Base-by-base conservation (phyloP, 148 eudicot species). In the Rhododendron simsii region DNA sequence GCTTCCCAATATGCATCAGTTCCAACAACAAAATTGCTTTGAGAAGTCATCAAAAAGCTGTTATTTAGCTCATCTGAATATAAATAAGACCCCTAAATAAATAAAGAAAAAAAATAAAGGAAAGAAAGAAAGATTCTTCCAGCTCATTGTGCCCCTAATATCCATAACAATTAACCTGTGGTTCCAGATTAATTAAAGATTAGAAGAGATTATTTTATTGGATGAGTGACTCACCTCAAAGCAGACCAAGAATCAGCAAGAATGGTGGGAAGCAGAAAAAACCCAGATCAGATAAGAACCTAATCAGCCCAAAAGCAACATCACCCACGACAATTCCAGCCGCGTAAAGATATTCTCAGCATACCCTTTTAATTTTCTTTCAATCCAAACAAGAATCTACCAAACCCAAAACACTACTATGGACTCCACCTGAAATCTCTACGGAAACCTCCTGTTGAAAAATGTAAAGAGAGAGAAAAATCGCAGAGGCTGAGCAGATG, bases 141-240 rank as follows among this genome's bases (percentile, higher is more conserved):
- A 87, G 88, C 88, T 86, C 86, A 89, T 15, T 74, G 84, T 51
- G 79, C 57, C 77, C 80, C 81, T 69, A 30, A 87, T 37, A 75
- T 84, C 71, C 81, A 57, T 71, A 63, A 83, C 73, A 83, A 87
- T 59, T 28, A 83, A 13, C 45, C 35, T 45, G 21, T 87, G 63
- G 63, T 4, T 61, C 63, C 74, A 85, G 59, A 67, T 87, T 74
- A 86, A 83, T 74, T n/a, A 86, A 83, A 63, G 44, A 86, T 33
- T 15, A 86, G 35, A 87, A 47, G 76, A 55, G 82, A 48, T 23
- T 81, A 81, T 37, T 81, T 71, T 61, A 23, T 57, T 81, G 81
- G 47, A 81, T 48, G 48, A 87, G 78, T 53, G 81, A 85, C 89
- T 89, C 85, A 87, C 91, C 87, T 89, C 45, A 61, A 83, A 53